Evolutionary conservation across 2,329 filamentous ascomycete species (phyloP).

Genomic region (Paecilomyces fulvus): DNA sequence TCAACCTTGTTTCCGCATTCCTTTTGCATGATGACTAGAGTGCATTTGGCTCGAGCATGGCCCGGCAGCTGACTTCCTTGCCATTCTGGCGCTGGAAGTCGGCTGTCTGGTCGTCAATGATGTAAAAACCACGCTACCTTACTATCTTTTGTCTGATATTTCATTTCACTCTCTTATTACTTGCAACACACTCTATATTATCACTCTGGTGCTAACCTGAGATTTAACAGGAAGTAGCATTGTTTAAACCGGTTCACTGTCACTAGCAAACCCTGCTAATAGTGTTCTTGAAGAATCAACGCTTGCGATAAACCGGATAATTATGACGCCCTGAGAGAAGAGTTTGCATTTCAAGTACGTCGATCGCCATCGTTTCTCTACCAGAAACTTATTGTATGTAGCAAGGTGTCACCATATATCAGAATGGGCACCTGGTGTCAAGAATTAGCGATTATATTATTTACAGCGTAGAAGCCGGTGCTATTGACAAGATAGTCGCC

Average conservation of each 20-base stretch:
- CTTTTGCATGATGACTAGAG: conserved; percentile 91
- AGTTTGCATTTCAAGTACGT: conserved; percentile 82
- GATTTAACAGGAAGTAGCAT: conserved; percentile 9
- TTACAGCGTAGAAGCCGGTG: conserved; percentile 93
- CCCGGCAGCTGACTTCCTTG: conserved; percentile 50
- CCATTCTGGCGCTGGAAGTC: conserved; percentile 65
- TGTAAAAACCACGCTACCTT: conserved; percentile 99
- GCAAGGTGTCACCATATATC: conserved; percentile 79
- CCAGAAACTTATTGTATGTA: conserved; percentile 42
- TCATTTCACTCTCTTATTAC: conserved; percentile 9
- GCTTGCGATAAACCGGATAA: conserved; percentile 91
- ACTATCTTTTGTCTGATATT: conserved; percentile 72
- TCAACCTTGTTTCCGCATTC: conserved; percentile 1
- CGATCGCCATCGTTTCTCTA: conserved; percentile 29
- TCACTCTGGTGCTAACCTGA: conserved; percentile 13
- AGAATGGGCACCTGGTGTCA: conserved; percentile 92
- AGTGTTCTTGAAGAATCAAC: conserved; percentile 60
- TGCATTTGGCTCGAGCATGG: conserved; percentile 99
- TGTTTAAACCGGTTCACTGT: conserved; percentile 4
- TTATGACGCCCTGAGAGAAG: conserved; percentile 68
- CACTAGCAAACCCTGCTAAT: conserved; percentile 13
- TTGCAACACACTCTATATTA: conserved; percentile 6
- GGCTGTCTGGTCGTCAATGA: conserved; percentile 71
- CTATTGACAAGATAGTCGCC: conserved; percentile 78
- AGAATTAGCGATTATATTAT: conserved; percentile 97